Evolutionary conservation across 768 basidiomycete genomes (phyloP).

Genomic region (Cyclocybe aegerita): DNA sequence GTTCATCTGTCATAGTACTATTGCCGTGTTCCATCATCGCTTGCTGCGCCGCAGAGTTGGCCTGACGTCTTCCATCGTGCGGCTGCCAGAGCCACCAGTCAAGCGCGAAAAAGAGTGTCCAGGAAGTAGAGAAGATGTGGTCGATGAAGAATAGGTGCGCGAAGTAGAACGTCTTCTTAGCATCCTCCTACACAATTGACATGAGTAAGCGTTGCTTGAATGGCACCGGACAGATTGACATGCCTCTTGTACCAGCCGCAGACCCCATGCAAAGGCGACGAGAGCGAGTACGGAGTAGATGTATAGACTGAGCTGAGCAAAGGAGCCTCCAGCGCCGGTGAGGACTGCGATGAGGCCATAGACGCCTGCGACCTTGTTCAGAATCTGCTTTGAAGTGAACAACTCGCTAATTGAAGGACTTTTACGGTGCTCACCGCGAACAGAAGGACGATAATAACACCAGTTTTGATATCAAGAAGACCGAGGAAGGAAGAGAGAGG

Average conservation of each 20-base stretch:
- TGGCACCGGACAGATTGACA: conserved; percentile 28
- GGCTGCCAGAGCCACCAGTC: conserved; percentile 91
- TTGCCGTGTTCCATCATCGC: conserved; percentile 71
- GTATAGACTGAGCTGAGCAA: conserved; percentile 90
- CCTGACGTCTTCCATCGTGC: conserved; percentile 81
- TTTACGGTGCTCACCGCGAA: conserved; percentile 70
- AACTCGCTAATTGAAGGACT: not conserved
- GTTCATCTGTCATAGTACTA: conserved; percentile 51
- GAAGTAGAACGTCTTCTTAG: conserved; percentile 81
- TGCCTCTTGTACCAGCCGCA: conserved; percentile 84
- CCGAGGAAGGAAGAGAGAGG: conserved; percentile 83
- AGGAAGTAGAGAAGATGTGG: conserved; percentile 85
- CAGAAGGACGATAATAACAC: conserved; percentile 82
- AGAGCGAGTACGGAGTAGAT: conserved; percentile 88
- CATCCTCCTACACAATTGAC: conserved; percentile 71
- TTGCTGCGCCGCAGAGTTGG: conserved; percentile 87
- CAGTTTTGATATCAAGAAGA: conserved; percentile 91
- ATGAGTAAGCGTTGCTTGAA: conserved; percentile 10
- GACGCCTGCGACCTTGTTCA: conserved; percentile 98
- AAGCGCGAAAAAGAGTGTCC: conserved; percentile 90
- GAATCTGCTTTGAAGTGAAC: conserved; percentile 44
- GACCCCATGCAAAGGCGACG: conserved; percentile 80
- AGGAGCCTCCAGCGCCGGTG: conserved; percentile 90
- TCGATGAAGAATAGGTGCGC: conserved; percentile 92
- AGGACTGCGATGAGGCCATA: conserved; percentile 93